Evolutionary conservation across 345 rosid genomes (phyloP).

Genomic region (Gossypium raimondii): DNA sequence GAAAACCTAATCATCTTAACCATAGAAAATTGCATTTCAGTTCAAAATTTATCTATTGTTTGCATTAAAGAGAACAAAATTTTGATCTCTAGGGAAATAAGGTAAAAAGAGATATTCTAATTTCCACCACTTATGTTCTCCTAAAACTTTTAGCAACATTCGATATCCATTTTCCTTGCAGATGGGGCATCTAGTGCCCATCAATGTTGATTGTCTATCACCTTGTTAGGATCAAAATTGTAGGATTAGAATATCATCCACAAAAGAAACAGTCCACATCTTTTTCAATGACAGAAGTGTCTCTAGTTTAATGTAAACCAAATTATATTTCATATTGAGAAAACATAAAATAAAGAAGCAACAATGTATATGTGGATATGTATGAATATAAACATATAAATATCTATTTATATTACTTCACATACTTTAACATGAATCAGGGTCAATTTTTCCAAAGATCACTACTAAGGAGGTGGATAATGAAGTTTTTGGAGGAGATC

Average conservation of each 20-base stretch:
- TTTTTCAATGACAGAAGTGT: not conserved
- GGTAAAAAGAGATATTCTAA: not conserved
- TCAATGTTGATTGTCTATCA: constrained; percentile 1
- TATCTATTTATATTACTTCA: not conserved
- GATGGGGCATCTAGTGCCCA: not conserved
- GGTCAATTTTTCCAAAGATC: not conserved
- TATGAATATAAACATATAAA: not conserved
- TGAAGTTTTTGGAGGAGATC: not conserved
- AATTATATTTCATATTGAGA: not conserved
- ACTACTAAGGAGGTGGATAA: not conserved
- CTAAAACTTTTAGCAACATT: not conserved
- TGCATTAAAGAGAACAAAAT: not conserved
- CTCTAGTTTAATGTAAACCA: not conserved
- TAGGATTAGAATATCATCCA: not conserved
- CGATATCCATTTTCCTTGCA: not conserved
- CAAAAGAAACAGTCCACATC: not conserved
- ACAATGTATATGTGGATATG: not conserved
- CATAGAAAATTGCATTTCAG: not conserved
- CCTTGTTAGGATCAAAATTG: not conserved
- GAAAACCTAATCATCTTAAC: not conserved
- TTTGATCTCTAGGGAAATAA: not conserved
- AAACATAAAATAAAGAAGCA: not conserved
- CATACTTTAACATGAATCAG: not conserved
- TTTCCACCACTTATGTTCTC: not conserved
- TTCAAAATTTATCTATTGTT: not conserved